These are phyloP conservation scores for Talaromyces amestolkiae DNA, from an alignment of 2,329 filamentous ascomycete species.

Conservation along the genomic window DNA sequence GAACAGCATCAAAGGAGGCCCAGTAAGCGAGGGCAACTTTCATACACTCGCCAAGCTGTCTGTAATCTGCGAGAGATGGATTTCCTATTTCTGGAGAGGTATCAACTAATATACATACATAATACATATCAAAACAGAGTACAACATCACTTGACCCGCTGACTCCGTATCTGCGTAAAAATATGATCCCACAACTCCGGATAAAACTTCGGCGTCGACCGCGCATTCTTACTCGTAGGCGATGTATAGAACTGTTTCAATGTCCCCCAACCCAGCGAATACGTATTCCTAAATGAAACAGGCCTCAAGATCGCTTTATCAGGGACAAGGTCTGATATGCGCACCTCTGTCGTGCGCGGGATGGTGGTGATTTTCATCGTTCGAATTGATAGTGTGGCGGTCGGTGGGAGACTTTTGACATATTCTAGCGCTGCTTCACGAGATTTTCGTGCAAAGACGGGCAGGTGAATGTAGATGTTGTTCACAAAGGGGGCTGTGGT, in stretches of 20 bases:
- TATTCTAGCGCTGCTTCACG: conserved; percentile 47
- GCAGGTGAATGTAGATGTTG: conserved; percentile 68
- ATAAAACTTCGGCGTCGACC: conserved; percentile 39
- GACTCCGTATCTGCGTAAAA: conserved; percentile 39
- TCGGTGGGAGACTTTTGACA: conserved; percentile 44
- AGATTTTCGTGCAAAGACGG: conserved; percentile 62
- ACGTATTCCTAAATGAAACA: conserved; percentile 41
- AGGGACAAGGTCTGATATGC: conserved; percentile 41
- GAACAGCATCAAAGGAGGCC: not conserved
- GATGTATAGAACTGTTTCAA: conserved; percentile 40
- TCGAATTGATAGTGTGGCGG: conserved; percentile 44
- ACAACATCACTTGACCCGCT: conserved; percentile 7
- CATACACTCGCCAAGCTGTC: not conserved
- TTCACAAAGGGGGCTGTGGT: conserved; percentile 69
- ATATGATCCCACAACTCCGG: conserved; percentile 46
- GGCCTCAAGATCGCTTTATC: conserved; percentile 38
- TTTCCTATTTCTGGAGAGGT: not conserved
- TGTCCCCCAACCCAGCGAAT: conserved; percentile 39
- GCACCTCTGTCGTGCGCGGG: conserved; percentile 42
- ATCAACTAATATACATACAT: conserved; percentile 11
- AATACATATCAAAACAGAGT: not conserved
- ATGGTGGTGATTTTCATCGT: conserved; percentile 48
- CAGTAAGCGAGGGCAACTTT: not conserved
- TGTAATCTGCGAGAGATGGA: not conserved
- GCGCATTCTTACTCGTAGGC: conserved; percentile 38